Percentiles rank a stretch among this genome's conserved stretches.
phyloP scores from a whole-genome alignment of 2,329 filamentous ascomycete species.

The Fusarium irregulare region DNA sequence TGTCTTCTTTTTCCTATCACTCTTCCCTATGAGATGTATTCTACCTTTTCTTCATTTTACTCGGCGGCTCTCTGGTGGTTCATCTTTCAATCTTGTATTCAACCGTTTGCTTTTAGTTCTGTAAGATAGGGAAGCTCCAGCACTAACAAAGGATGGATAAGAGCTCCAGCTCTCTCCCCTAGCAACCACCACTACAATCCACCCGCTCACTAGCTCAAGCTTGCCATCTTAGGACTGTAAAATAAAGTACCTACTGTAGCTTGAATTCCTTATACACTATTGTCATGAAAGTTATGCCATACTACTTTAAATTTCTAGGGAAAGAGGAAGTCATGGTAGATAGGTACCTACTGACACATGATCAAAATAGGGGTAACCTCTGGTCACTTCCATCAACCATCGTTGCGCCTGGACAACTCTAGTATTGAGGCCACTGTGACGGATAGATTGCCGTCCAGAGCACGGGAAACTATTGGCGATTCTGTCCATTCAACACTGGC shows the following conservation, averaged over 20 bases:
- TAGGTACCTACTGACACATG: background rate
- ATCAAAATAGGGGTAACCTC: conserved; percentile 9
- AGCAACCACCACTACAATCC: conserved; percentile 20
- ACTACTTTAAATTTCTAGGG: background rate
- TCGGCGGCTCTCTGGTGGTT: background rate
- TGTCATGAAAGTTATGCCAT: background rate
- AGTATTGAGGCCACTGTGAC: conserved; percentile 5
- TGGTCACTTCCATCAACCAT: background rate
- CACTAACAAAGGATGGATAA: background rate
- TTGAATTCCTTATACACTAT: background rate
- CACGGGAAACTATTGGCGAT: background rate
- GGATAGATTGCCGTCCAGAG: conserved; percentile 1
- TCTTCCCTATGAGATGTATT: background rate
- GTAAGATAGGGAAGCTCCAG: background rate
- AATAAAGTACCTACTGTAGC: background rate
- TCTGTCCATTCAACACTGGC: background rate
- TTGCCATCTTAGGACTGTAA: conserved; percentile 3
- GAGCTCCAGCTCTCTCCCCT: conserved; percentile 1
- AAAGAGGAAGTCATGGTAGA: background rate
- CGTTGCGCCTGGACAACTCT: background rate
- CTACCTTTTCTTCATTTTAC: background rate
- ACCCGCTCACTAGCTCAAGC: conserved; percentile 10
- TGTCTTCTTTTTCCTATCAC: conserved; percentile 11
- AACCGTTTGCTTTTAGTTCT: background rate
- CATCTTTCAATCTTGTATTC: background rate